These are phyloP conservation scores for Tylopilus sp. DNA, from an alignment of 768 basidiomycete species.

Conservation along the genomic window DNA sequence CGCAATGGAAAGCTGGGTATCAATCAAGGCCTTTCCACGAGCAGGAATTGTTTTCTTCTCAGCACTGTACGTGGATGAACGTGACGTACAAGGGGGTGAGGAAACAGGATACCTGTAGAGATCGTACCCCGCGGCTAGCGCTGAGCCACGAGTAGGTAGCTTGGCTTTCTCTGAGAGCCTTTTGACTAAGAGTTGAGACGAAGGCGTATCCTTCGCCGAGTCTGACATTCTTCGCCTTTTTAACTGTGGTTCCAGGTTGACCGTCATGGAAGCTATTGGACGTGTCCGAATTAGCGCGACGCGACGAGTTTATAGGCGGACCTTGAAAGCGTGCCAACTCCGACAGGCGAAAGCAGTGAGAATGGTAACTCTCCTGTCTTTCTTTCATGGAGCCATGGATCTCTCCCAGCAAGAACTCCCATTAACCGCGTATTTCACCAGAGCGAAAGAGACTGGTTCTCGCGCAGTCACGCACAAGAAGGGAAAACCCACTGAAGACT, in stretches of 20 bases:
- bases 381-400: conserved; percentile 22
- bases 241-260: conserved; percentile 32
- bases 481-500: background rate
- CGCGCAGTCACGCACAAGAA: conserved; percentile 1
- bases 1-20: conserved; percentile 90
- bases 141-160: conserved; percentile 83
- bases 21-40: conserved; percentile 85
- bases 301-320: conserved; percentile 27
- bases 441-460: conserved; percentile 9
- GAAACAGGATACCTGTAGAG: conserved; percentile 66
- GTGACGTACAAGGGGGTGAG: background rate
- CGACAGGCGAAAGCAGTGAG: conserved; percentile 18
- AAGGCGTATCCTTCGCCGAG: conserved; percentile 35
- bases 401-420: conserved; percentile 34
- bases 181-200: conserved; percentile 71
- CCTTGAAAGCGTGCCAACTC: conserved; percentile 40
- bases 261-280: conserved; percentile 5
- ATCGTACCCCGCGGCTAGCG: conserved; percentile 91
- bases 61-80: conserved; percentile 49
- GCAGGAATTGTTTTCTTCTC: conserved; percentile 84
- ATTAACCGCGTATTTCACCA: conserved; percentile 27
- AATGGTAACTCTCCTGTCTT: background rate
- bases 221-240: conserved; percentile 66
- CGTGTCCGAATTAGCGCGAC: conserved; percentile 13
- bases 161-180: conserved; percentile 77